Evolutionary conservation across 257 asterid species (phyloP).

Genomic region (Solanum corneliomulleri): DNA sequence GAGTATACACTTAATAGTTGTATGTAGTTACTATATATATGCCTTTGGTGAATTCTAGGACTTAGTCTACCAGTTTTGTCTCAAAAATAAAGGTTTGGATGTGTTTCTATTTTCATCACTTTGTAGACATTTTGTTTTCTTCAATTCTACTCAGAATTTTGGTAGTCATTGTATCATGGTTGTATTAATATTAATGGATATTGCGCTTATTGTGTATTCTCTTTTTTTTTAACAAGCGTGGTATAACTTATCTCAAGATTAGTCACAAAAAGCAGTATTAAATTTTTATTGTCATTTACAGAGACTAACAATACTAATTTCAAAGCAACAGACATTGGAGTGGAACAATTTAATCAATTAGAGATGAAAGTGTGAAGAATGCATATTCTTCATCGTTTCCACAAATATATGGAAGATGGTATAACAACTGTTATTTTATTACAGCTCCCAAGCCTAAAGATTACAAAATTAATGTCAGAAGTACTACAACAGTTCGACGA

Average conservation of each 20-base stretch:
- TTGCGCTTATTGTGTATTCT: not conserved
- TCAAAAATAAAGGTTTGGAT: constrained; percentile 3
- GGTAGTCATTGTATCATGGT: not conserved
- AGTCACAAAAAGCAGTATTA: not conserved
- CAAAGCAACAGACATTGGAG: not conserved
- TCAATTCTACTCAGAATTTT: not conserved
- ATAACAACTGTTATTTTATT: not conserved
- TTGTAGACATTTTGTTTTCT: not conserved
- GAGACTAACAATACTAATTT: not conserved
- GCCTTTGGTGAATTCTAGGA: not conserved
- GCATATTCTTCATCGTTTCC: not conserved
- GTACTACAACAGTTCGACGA: not conserved
- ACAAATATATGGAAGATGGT: not conserved
- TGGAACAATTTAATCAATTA: not conserved
- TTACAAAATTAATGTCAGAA: not conserved
- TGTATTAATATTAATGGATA: not conserved
- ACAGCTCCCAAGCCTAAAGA: not conserved
- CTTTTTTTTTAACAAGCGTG: not conserved
- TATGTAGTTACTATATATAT: constrained; percentile 2
- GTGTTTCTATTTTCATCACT: not conserved
- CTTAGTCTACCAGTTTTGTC: constrained; percentile 3
- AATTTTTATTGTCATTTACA: not conserved
- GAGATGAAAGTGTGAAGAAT: not conserved
- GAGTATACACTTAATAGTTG: constrained; percentile 11
- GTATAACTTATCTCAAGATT: not conserved